These are phyloP conservation scores for Iberis pinnata DNA, from an alignment of 345 rosid genomes.

Conservation along the genomic window DNA sequence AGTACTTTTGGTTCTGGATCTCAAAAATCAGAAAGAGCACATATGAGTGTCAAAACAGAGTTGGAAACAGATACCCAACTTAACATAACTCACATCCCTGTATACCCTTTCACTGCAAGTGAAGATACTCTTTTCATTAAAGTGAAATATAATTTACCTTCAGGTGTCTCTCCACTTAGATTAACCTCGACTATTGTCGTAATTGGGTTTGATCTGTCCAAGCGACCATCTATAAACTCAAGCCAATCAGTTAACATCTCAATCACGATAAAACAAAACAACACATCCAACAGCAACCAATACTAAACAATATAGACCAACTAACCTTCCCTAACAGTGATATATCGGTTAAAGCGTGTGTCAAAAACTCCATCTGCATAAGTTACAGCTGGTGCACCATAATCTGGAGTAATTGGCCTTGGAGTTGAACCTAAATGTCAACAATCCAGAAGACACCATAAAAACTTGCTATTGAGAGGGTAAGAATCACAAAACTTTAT, in stretches of 20 bases:
- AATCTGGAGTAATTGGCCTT: conserved; percentile 70
- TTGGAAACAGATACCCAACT: not conserved
- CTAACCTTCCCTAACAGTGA: conserved; percentile 79
- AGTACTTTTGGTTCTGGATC: conserved; percentile 66
- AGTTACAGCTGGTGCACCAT: conserved; percentile 51
- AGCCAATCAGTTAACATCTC: conserved; percentile 2
- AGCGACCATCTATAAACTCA: conserved; percentile 53
- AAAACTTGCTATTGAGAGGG: not conserved
- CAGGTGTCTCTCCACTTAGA: conserved; percentile 37
- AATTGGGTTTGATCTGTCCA: conserved; percentile 45
- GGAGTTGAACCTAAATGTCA: conserved; percentile 47
- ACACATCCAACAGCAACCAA: not conserved
- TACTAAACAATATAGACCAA: conserved; percentile 9
- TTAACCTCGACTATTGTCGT: conserved; percentile 51
- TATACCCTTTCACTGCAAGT: not conserved
- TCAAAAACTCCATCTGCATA: conserved; percentile 93
- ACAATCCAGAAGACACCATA: conserved; percentile 5
- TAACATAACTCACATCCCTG: not conserved
- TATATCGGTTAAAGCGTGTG: conserved; percentile 48
- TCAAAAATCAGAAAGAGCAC: not conserved
- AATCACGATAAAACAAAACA: not conserved
- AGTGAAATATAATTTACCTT: conserved; percentile 46
- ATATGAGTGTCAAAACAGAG: not conserved
- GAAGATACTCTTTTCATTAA: not conserved
- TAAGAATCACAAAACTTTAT: no score